Conservation (phyloP, 2,329 filamentous ascomycete species). For the Aspergillus sergii region DNA sequence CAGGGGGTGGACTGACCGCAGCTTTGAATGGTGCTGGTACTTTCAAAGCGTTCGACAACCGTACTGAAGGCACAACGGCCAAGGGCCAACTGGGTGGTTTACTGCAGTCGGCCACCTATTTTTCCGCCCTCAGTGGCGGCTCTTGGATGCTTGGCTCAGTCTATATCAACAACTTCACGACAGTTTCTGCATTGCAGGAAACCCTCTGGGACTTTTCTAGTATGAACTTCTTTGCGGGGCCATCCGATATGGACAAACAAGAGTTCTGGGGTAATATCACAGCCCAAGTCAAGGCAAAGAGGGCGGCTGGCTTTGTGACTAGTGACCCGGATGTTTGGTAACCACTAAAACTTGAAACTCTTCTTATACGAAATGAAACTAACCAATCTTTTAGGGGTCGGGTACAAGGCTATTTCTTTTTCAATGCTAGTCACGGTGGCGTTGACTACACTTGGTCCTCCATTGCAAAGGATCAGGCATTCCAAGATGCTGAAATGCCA, state of each 20-base stretch:
- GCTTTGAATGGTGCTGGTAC: constrained; percentile 83
- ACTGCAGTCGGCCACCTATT: constrained; percentile 78
- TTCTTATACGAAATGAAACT: no score
- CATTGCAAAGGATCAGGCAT: constrained; percentile 62
- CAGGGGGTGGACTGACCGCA: constrained; percentile 83
- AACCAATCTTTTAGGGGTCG: constrained; percentile 44
- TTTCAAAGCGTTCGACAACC: constrained; percentile 74
- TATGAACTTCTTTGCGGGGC: no score
- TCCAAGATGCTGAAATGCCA: constrained; percentile 63
- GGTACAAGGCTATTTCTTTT: constrained; percentile 12
- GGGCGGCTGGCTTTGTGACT: constrained; percentile 58
- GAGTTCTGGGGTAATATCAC: constrained; percentile 30
- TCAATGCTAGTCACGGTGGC: constrained; percentile 58
- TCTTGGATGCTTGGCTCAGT: constrained; percentile 82
- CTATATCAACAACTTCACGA: constrained; percentile 76
- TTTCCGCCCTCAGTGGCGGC: constrained; percentile 80
- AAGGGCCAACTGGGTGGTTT: constrained; percentile 76
- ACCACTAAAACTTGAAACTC: no score
- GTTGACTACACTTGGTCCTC: constrained; percentile 79
- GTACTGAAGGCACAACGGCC: constrained; percentile 64
- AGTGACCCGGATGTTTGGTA: no score
- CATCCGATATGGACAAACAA: neutral
- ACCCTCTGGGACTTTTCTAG: constrained; percentile 26
- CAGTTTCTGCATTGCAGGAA: constrained; percentile 52
- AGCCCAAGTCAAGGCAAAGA: constrained; percentile 58